These are phyloP conservation scores for Astrocystis sublimbata DNA, from an alignment of 495 filamentous ascomycete species.

Conservation along the genomic window DNA sequence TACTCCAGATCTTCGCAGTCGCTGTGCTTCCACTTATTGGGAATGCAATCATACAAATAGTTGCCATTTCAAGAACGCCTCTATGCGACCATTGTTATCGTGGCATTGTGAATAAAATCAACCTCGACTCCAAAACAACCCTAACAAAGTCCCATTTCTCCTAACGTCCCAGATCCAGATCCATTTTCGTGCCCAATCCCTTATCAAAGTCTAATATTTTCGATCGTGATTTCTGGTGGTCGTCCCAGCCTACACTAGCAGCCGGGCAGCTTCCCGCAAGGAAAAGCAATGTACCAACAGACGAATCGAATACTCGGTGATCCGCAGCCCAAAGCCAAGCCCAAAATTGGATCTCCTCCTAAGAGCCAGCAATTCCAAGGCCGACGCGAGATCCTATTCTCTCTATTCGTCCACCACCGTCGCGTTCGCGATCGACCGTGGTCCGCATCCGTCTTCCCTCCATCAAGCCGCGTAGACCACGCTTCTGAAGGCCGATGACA, in stretches of 20 bases:
- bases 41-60: too few species aligned
- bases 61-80: too few species aligned
- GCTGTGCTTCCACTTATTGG: too few species aligned
- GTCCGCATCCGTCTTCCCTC: conserved; percentile 84
- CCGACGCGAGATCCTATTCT: conserved; percentile 29
- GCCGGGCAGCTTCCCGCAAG: neutral
- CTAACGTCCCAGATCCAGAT: too few species aligned
- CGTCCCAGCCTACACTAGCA: neutral
- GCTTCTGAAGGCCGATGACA: conserved; percentile 95
- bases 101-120: neutral
- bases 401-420: conserved; percentile 25
- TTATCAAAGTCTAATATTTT: conserved; percentile 13
- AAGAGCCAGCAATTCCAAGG: conserved; percentile 35
- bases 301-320: neutral
- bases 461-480: conserved; percentile 90
- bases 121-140: neutral
- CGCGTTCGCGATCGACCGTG: conserved; percentile 36
- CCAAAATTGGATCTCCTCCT: conserved; percentile 19
- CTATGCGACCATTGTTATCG: neutral
- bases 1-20: too few species aligned
- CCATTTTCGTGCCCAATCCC: too few species aligned
- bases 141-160: neutral
- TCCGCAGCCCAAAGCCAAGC: conserved; percentile 12
- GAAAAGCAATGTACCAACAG: neutral
- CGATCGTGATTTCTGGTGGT: conserved; percentile 5